Base-by-base conservation (phyloP, 306 rosid species). In the Corylus heterophylla region DNA sequence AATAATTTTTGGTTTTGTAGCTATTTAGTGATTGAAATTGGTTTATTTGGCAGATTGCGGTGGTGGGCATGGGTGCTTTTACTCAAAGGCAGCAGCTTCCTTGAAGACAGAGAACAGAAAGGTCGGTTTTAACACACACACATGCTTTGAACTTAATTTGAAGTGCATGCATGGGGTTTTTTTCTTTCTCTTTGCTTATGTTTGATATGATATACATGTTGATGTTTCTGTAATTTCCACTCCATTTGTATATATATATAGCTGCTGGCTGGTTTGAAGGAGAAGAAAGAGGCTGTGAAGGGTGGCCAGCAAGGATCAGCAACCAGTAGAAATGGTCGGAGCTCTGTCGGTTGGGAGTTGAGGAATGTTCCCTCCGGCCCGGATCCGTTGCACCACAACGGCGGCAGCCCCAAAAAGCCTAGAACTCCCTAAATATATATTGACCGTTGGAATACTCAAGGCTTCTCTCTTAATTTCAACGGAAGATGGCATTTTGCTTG, bases 311-410 rank as follows among this genome's bases (percentile, higher is more conserved):
- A 74, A 76, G 85, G 85, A 69, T 71, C 85, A 79, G 76, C 66
- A 35, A 83, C 78, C 61, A 49, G 73, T 49, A 76, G 50, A 3
- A 9, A 50, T 54, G 79, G 73, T 39, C 81, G 79, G 29, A 79
- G 69, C 37, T 16, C 73, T 56, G 18, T 67, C 67, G 79, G 61
- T 22, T 83, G 78, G 84, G 89, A 84, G 85, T 74, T 91, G 50
- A 88, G 92, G 89, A 85, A 77, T 72, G 89, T 87, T 80, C 97
- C 92, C 14, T 82, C 91, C 0, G 94, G 97, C 58, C 97, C 97
- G 66, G 92, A 91, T 67, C 97, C 97, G 0, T 72, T 91, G 71
- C 97, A 91, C 75, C 97, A 88, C 39, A 81, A 91, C 39, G 89
- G 88, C 20, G 88, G 83, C 39, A 74, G 48, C 80, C 94, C 97